phyloP scores from a whole-genome alignment of 805 yeast species.

The Starmerella sp. region DNA sequence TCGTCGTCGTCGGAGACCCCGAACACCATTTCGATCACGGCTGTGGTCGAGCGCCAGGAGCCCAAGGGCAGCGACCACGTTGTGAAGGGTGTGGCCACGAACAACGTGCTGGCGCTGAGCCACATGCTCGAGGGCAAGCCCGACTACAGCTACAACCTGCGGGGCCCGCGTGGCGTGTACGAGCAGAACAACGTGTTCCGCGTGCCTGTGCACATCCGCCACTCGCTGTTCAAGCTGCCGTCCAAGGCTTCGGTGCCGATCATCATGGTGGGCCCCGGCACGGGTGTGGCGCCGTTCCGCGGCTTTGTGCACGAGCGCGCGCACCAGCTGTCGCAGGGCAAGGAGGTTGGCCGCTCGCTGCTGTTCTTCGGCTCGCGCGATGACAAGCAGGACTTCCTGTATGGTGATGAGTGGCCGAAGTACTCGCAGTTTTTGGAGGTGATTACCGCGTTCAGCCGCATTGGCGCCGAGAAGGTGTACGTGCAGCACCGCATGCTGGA shows the following conservation, averaged over 20 bases:
- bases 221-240: conserved; percentile 90
- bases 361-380: conserved; percentile 84
- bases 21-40: conserved; percentile 68
- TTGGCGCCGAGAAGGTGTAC: conserved; percentile 48
- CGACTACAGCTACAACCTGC: conserved; percentile 50
- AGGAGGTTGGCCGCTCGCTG: conserved; percentile 56
- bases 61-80: conserved; percentile 30
- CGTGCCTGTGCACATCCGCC: conserved; percentile 85
- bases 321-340: conserved; percentile 38
- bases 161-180: conserved; percentile 68
- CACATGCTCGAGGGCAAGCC: conserved; percentile 41
- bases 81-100: conserved; percentile 85
- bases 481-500: conserved; percentile 68
- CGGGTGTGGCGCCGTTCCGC: conserved; percentile 97
- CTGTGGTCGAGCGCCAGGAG: conserved; percentile 65
- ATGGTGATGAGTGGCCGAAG: conserved; percentile 80
- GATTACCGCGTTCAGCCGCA: conserved; percentile 80
- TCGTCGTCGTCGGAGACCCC: conserved; percentile 76
- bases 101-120: conserved; percentile 65
- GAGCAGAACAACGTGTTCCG: conserved; percentile 33
- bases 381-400: conserved; percentile 67
- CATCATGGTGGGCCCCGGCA: conserved; percentile 94
- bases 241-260: conserved; percentile 72
- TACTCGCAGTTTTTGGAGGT: conserved; percentile 42
- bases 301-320: conserved; percentile 86